Conservation (phyloP, 2,329 filamentous ascomycete species). For the Clarireedia monteithiana region DNA sequence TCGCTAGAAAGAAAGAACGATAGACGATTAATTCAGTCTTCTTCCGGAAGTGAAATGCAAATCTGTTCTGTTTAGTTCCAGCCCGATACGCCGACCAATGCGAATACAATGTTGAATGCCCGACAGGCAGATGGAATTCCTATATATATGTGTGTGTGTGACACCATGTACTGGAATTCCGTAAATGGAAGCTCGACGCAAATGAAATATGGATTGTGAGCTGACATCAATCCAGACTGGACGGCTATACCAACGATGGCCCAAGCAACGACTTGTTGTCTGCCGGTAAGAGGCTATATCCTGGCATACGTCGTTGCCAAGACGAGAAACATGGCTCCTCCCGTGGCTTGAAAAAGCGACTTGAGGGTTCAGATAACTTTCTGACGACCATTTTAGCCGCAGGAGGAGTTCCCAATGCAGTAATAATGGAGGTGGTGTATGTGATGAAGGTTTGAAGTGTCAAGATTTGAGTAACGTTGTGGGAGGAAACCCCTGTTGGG, state of each 20-base stretch:
- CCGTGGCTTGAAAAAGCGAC: neutral
- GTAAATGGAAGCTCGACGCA: neutral
- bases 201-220: constrained; percentile 8
- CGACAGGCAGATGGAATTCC: neutral
- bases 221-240: constrained; percentile 5
- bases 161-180: no score
- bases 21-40: neutral
- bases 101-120: no score
- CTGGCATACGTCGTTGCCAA: constrained; percentile 2
- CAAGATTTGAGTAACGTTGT: neutral
- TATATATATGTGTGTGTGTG: neutral
- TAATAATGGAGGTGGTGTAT: neutral
- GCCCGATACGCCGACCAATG: no score
- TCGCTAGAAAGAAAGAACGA: neutral
- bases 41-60: no score
- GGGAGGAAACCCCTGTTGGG: neutral
- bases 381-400: neutral
- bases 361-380: neutral
- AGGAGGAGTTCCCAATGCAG: neutral
- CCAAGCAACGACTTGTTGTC: neutral
- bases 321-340: constrained; percentile 1
- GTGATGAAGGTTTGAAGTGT: neutral
- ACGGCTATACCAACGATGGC: constrained; percentile 1
- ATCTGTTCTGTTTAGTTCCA: no score
- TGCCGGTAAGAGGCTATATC: neutral